Evolutionary conservation across 257 asterid species (phyloP), one percentile per base, ranked within the genome.

Genomic region (Nicotiana tomentosiformis): DNA sequence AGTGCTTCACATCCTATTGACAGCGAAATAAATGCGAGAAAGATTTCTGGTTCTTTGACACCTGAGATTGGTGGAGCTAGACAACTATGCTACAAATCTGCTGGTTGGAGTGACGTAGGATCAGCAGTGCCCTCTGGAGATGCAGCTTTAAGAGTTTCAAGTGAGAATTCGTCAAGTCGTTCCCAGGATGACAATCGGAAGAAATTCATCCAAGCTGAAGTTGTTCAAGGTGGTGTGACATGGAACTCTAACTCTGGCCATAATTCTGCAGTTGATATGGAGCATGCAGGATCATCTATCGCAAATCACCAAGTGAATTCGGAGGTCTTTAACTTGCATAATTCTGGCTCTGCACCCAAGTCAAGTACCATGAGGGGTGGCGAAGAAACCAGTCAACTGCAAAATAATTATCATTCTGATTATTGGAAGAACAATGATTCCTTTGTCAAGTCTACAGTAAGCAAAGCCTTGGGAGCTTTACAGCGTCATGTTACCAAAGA

Each of bases 341-440:
- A 86, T 84, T 81, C 88, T 86, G 69, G 85, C 67, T 80, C 88
- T 60, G 82, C 69, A 68, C 81, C 88, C 23, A 86, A 87, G 84
- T 83, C 94, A 61, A 77, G 85, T 77, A 67, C 86, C 84, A 80
- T 39, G 39, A 89, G 87, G 80, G 82, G 82, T 68, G 86, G 85
- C 84, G 91, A 86, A 66, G 94, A 88, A 77, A 85, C 86, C 83
- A 87, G 87, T 83, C 88, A 89, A 81, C 86, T 86, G 89, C 87
- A 79, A 53, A 89, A 88, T 80, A 88, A 81, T 81, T 64, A 84
- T 86, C 86, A 88, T 66, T 84, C 85, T 72, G 90, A 89, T 84
- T 90, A 87, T 82, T 91, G 97, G 99, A 92, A 87, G 85, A 88
- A 87, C 82, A 90, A 87, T 72, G 87, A 89, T 84, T 83, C 77